These are phyloP conservation scores for Chromera velia DNA, from an alignment of 73 alveolate genomes.

Conservation along the genomic window DNA sequence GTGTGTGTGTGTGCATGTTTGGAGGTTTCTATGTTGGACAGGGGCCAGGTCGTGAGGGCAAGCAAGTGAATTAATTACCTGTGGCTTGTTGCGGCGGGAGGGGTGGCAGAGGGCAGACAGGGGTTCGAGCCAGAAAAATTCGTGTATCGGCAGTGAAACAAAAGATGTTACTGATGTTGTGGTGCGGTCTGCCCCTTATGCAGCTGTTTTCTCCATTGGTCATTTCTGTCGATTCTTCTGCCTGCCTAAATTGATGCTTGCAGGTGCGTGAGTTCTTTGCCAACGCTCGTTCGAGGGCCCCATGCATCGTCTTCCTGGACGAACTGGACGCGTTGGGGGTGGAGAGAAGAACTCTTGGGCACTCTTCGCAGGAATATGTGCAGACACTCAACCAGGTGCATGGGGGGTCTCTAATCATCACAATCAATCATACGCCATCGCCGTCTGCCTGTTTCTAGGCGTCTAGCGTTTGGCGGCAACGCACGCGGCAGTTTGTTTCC, in stretches of 20 bases:
- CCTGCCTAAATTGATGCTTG: too few species aligned
- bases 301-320: conserved; percentile 42
- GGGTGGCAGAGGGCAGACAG: too few species aligned
- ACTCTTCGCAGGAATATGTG: not conserved
- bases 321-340: conserved; percentile 8
- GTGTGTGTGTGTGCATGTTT: too few species aligned
- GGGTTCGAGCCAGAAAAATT: too few species aligned
- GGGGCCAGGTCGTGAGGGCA: too few species aligned
- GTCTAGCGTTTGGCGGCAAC: too few species aligned
- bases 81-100: too few species aligned
- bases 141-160: not conserved
- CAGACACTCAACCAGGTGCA: not conserved
- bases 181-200: not conserved
- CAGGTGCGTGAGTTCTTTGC: conserved; percentile 33
- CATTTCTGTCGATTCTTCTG: not conserved
- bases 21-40: too few species aligned
- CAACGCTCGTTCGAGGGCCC: conserved; percentile 42
- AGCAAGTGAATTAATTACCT: too few species aligned
- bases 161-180: not conserved
- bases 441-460: too few species aligned
- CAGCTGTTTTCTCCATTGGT: not conserved
- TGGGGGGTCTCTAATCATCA: not conserved
- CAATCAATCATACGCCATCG: too few species aligned
- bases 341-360: not conserved
- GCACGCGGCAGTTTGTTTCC: too few species aligned